Base-by-base conservation (phyloP, 2,329 filamentous ascomycete genomes). In the Alternaria tenuissima region DNA sequence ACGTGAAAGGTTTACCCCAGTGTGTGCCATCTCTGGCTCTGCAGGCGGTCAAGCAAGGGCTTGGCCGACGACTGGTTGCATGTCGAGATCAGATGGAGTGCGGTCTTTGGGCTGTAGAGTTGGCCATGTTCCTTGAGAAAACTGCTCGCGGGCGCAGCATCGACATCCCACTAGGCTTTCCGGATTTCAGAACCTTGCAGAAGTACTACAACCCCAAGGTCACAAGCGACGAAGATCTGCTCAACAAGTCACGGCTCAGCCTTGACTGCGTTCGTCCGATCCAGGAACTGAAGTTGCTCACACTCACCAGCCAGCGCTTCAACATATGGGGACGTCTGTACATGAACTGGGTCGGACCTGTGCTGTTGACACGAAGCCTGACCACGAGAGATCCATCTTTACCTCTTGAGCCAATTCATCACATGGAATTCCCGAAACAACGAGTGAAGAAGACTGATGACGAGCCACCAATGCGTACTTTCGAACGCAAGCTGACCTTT, bases 131-230 rank as follows among this genome's bases (percentile, higher is more conserved):
- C 26, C 62, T 65, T n/a, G 32, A 44, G 18, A 57, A 28, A 12
- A 53, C 18, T 22, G 48, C 46, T 26, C 56, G 46, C n/a, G 49
- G 54, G 20, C 55, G 26, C 26, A 57, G 28, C 28, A 48, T 61
- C 32, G 6, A 20, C 16, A 52, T 76, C 18, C 70, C 70, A 6
- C 14, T 38, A 7, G 38, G 52, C 4, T 76, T 63, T 26, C 74
- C 73, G 1, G 59, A 67, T 8, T 69, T 61, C 55, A 67, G 71
- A 43, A 70, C 56, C 7, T 66, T 81, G 30, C 66, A 75, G 5
- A 74, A 79, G 24, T 83, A 82, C 61, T 70, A 75, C 20, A 62
- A 64, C 2, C 79, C 80, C 2, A 76, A 61, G 4, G 68, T 81
- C 0, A 79, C 77, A 1, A 68, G 66, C 0, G 67, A 71, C 9